These are phyloP conservation scores for Spergularia azorica DNA, from an alignment of 179 eudicot genomes.

Conservation along the genomic window DNA sequence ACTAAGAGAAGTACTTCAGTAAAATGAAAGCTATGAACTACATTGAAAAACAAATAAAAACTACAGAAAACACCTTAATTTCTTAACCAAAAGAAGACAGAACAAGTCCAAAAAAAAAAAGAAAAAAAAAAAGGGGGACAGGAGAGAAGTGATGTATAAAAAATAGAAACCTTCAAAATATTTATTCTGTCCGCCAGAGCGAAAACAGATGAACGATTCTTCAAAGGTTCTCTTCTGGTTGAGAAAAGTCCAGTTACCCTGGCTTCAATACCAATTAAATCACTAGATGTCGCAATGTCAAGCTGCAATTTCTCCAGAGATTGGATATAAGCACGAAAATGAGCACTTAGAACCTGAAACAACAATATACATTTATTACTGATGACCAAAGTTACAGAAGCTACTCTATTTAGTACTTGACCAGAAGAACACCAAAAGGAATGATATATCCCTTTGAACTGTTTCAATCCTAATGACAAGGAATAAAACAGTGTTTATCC, in stretches of 20 bases:
- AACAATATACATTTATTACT: conserved; percentile 19
- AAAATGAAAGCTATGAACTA: conserved; percentile 6
- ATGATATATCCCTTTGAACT: background rate
- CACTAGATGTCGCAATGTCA: conserved; percentile 92
- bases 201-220: conserved; percentile 98
- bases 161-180: conserved; percentile 68
- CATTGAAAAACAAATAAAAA: background rate
- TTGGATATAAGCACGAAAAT: conserved; percentile 97
- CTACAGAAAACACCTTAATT: background rate
- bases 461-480: background rate
- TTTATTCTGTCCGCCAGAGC: conserved; percentile 89
- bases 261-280: conserved; percentile 89
- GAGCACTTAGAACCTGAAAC: conserved; percentile 92
- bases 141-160: background rate
- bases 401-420: background rate
- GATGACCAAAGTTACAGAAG: conserved; percentile 7
- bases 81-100: background rate
- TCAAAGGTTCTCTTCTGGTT: conserved; percentile 85
- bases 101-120: background rate
- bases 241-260: conserved; percentile 76
- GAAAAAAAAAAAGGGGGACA: conserved; percentile 8
- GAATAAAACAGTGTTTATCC: too few species aligned
- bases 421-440: background rate
- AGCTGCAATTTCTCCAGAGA: conserved; percentile 93
- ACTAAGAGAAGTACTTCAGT: background rate